Percentiles rank a stretch among this genome's conserved stretches.
Evolutionary conservation across 179 eudicot genomes (phyloP).

Genomic region (Camellia oleifera): DNA sequence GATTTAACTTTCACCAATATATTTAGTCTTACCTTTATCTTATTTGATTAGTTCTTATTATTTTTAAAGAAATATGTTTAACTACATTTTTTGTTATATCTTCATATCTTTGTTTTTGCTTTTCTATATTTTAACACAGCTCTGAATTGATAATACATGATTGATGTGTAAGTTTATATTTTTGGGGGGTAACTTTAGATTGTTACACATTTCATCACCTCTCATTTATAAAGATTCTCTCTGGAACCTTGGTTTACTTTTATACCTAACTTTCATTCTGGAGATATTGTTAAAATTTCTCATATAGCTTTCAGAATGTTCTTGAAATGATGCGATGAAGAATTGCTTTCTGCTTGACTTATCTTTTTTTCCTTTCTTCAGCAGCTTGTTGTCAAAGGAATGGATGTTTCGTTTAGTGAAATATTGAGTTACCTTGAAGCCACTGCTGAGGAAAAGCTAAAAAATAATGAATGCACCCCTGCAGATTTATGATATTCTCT

Average conservation of each 20-base stretch:
- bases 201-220: not conserved
- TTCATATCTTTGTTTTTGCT: too few relatives aligned
- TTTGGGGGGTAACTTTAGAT: too few relatives aligned
- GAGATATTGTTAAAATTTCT: not conserved
- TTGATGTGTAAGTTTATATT: not conserved
- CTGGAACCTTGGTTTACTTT: not conserved
- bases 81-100: not conserved
- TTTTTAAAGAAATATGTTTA: not conserved
- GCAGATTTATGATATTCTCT: slow-evolving; percentile 92
- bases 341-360: not conserved
- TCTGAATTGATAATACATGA: not conserved
- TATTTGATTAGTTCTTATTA: not conserved
- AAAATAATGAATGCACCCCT: slow-evolving; percentile 81
- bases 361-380: slow-evolving; percentile 8
- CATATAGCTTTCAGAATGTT: not conserved
- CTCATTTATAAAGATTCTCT: not conserved
- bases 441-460: slow-evolving; percentile 73
- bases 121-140: not conserved
- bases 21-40: not conserved
- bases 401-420: slow-evolving; percentile 97
- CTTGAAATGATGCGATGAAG: not conserved
- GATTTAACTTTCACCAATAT: not conserved
- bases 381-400: slow-evolving; percentile 96
- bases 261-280: not conserved
- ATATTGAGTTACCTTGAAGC: slow-evolving; percentile 86